Evolutionary conservation across 1,284 basidiomycete genomes (phyloP), one percentile per base, ranked within the genome.

Genomic region (Heterobasidion parviporum): DNA sequence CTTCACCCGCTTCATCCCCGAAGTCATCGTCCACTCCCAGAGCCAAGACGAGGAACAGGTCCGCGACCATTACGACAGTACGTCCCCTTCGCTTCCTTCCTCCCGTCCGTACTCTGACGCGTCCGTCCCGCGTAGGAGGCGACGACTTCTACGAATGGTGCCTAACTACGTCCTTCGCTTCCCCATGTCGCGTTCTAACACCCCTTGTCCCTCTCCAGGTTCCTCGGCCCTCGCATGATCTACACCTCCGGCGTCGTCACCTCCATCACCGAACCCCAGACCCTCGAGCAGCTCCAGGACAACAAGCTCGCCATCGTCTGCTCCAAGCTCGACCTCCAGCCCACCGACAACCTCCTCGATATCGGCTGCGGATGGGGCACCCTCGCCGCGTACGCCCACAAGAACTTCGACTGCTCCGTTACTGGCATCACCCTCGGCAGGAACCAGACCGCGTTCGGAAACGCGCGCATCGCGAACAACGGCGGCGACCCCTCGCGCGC

Each of bases 341-440:
- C 91, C 26, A 79, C 79, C 0, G 85, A 89, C 68, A 78, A 84
- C 60, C 78, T 98, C 38, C 85, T 99, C 56, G 92, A 94, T 65
- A 92, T 98, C 62, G 96, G 96, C 38, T 99, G 97, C 69, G 97
- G 97, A 52, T 99, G 96, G 97, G 97, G 96, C 35, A 98, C 97
- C 1, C 85, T 99, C 56, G 82, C 85, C 52, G 87, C 96, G 1
- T 98, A 94, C 68, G 96, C 96, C 34, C 91, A 92, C 50, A 98
- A 98, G 78, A 99, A 99, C 78, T 99, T 90, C 69, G 91, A 80
- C 14, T 95, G 92, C 64, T 92, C 98, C 66, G 92, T 89, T 38
- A 98, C 95, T 46, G 97, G 97, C 69, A 88, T 99, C 59, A 99
- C 97, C 4, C 85, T 99, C 49, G 89, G 83, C 43, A 81, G 85